A percentile compares a stretch with the other conserved stretches of the same genome.
Evolutionary conservation across 139 green algal genomes (phyloP).

Genomic region (Chlamydomonas sp.): DNA sequence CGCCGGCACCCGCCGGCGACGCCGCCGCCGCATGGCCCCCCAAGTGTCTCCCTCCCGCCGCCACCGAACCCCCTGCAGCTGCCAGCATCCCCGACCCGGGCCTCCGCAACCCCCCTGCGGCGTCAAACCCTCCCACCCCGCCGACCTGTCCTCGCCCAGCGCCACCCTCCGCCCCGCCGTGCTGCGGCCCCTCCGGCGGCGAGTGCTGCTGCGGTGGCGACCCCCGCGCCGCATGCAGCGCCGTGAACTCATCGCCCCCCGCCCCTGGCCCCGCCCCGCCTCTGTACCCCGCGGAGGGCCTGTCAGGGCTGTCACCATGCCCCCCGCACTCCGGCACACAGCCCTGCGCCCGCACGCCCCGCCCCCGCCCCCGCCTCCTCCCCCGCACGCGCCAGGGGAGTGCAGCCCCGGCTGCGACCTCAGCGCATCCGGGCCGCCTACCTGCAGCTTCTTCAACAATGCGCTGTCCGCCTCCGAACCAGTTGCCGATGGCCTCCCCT

Average conservation of each 20-base stretch:
- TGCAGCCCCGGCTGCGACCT: neutral
- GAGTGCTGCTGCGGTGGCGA: too few relatives aligned
- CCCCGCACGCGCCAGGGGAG: neutral
- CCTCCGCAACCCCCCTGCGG: too few relatives aligned
- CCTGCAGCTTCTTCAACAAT: neutral
- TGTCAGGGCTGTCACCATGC: too few relatives aligned
- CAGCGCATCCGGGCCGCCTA: neutral
- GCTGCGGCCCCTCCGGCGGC: too few relatives aligned
- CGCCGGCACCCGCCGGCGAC: neutral
- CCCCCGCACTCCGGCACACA: conserved; percentile 24
- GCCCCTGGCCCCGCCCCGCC: neutral
- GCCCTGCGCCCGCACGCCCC: neutral
- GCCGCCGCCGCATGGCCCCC: neutral
- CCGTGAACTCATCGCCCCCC: neutral
- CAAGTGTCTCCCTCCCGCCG: neutral
- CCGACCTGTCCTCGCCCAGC: too few relatives aligned
- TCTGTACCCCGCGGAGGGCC: neutral
- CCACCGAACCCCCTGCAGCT: neutral
- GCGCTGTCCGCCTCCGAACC: neutral
- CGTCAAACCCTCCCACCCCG: too few relatives aligned
- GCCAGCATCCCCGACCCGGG: too few relatives aligned
- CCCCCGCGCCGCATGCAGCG: too few relatives aligned
- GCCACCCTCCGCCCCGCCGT: neutral
- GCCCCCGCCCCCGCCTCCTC: neutral
- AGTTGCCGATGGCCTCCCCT: too few relatives aligned